Conservation (phyloP, 768 basidiomycete species). For the Tremella yokohamensis region DNA sequence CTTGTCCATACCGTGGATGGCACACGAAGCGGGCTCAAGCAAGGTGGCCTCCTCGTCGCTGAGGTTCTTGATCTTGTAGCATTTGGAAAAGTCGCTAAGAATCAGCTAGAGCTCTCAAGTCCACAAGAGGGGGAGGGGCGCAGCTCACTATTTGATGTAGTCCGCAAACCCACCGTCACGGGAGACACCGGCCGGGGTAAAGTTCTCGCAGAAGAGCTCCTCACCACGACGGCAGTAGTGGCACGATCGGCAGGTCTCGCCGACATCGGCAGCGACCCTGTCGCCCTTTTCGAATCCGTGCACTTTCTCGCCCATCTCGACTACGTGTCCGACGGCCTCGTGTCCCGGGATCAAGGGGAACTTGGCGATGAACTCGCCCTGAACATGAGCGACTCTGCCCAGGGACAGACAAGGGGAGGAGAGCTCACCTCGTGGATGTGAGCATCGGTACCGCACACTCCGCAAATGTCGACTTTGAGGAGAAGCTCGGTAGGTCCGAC, state of each 20-base stretch:
- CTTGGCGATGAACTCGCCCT: slow-evolving; percentile 66
- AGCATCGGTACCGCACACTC: slow-evolving; percentile 63
- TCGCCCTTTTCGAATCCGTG: slow-evolving; percentile 72
- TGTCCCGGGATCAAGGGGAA: slow-evolving; percentile 74
- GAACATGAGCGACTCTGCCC: not conserved
- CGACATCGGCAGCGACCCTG: slow-evolving; percentile 77
- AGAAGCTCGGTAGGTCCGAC: slow-evolving; percentile 68
- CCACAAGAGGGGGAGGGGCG: not conserved
- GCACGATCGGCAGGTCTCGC: slow-evolving; percentile 65
- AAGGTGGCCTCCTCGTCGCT: slow-evolving; percentile 82
- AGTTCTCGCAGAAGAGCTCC: slow-evolving; percentile 77
- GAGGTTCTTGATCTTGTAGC: slow-evolving; percentile 83
- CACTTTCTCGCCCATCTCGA: slow-evolving; percentile 74
- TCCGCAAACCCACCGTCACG: slow-evolving; percentile 84
- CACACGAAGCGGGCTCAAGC: slow-evolving; percentile 84
- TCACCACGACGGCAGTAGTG: slow-evolving; percentile 86
- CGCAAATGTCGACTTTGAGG: slow-evolving; percentile 59
- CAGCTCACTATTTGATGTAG: slow-evolving; percentile 72
- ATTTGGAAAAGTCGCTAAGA: slow-evolving; percentile 64
- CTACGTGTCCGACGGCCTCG: slow-evolving; percentile 69
- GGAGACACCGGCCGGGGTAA: slow-evolving; percentile 73
- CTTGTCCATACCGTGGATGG: slow-evolving; percentile 87
- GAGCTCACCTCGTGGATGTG: slow-evolving; percentile 58
- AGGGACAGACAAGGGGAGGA: not conserved
- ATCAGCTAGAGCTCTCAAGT: not conserved